A percentile compares a stretch with the other conserved stretches of the same genome.
Conservation (phyloP, 1,139 yeast genomes). For the Maudiozyma humilis region DNA sequence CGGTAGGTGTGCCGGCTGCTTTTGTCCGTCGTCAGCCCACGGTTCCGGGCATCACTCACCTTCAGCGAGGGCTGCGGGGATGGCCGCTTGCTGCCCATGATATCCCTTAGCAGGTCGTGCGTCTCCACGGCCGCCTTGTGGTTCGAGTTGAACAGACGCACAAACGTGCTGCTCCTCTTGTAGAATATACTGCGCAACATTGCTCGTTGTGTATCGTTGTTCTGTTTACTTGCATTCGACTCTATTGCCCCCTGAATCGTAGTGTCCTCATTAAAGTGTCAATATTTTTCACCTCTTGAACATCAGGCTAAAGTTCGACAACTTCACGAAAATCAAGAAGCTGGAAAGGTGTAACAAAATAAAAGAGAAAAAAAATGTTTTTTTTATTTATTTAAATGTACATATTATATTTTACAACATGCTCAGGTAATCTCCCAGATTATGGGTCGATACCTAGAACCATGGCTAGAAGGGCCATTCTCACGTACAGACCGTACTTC, state of each 20-base stretch:
- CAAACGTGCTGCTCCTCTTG: background rate
- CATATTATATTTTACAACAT: background rate
- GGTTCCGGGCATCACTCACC: background rate
- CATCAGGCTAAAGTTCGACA: no score
- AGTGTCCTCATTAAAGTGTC: no score
- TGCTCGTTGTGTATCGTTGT: no score
- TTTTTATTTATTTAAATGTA: constrained; percentile 1
- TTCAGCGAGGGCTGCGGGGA: background rate
- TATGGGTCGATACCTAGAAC: constrained; percentile 74
- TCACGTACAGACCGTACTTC: constrained; percentile 94
- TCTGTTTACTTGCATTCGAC: background rate
- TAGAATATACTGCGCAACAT: background rate
- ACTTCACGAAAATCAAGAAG: no score
- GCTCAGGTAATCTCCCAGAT: background rate
- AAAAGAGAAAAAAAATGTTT: background rate
- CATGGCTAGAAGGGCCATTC: constrained; percentile 98
- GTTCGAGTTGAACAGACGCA: background rate
- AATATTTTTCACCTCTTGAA: no score
- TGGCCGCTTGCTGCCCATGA: background rate
- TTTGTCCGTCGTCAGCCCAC: background rate
- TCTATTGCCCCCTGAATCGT: background rate
- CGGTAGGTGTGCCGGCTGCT: background rate
- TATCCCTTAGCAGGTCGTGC: background rate
- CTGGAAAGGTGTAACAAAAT: background rate
- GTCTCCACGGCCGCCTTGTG: background rate